Percentiles rank a stretch among this genome's conserved stretches.
Evolutionary conservation across 768 basidiomycete species (phyloP).

Genomic region (Tremella fuciformis): DNA sequence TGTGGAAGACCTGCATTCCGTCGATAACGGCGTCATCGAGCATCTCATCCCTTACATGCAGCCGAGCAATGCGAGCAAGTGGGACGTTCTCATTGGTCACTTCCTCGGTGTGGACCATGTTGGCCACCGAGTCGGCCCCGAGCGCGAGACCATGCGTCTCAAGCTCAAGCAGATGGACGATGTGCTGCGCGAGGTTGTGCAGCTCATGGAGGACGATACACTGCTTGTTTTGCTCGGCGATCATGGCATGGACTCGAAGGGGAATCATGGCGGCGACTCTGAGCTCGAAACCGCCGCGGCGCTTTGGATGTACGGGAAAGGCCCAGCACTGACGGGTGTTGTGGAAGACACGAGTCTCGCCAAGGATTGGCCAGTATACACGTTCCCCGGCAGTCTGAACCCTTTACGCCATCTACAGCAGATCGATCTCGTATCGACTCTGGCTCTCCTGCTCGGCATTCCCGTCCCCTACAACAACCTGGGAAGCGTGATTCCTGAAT

Average conservation of each 20-base stretch:
- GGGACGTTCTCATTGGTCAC: constrained; percentile 88
- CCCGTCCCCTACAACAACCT: constrained; percentile 96
- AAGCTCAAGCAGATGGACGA: constrained; percentile 87
- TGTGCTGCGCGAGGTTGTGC: constrained; percentile 70
- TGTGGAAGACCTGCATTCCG: constrained; percentile 94
- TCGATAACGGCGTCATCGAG: constrained; percentile 81
- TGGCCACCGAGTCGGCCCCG: constrained; percentile 89
- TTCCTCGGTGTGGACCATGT: constrained; percentile 95
- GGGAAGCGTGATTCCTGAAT: constrained; percentile 83
- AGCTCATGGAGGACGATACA: constrained; percentile 71
- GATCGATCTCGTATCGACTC: constrained; percentile 84
- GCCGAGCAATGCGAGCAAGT: constrained; percentile 55
- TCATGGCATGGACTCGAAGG: constrained; percentile 92
- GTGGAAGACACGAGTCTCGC: constrained; percentile 7
- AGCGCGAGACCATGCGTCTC: constrained; percentile 75
- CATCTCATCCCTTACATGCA: constrained; percentile 76
- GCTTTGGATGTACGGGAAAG: constrained; percentile 90
- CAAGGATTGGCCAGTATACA: constrained; percentile 21
- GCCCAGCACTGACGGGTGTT: constrained; percentile 53
- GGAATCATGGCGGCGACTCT: constrained; percentile 94
- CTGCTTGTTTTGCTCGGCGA: constrained; percentile 88
- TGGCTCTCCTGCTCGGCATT: constrained; percentile 83
- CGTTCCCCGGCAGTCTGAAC: constrained; percentile 50
- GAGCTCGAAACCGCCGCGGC: constrained; percentile 77
- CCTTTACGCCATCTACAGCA: constrained; percentile 70